A percentile compares a stretch with the other conserved stretches of the same genome.
Evolutionary conservation across 139 green algal species (phyloP).

Genomic region (Volvox africanus): DNA sequence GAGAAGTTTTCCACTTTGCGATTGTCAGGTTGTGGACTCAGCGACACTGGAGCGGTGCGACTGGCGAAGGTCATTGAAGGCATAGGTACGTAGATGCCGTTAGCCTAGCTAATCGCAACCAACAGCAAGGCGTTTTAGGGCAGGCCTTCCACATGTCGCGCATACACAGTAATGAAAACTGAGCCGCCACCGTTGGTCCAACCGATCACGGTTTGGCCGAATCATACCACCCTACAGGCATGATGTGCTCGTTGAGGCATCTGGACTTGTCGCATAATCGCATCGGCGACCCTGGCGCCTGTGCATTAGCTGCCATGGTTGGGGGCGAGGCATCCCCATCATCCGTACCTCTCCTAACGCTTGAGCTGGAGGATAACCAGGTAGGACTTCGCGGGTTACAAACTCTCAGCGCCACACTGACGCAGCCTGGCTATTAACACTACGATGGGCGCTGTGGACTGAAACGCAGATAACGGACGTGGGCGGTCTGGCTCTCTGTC

Average conservation of each 20-base stretch:
- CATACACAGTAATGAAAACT: too few species aligned
- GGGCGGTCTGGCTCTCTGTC: constrained; percentile 58
- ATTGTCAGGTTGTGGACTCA: constrained; percentile 53
- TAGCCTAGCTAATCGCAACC: too few species aligned
- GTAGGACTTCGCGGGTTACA: constrained; percentile 42
- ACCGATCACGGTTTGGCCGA: too few species aligned
- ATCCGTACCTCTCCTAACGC: constrained; percentile 49
- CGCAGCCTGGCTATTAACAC: too few species aligned
- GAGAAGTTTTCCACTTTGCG: constrained; percentile 54
- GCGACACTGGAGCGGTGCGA: constrained; percentile 34
- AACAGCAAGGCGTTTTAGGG: too few species aligned
- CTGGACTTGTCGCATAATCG: constrained; percentile 71
- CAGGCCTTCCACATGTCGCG: too few species aligned
- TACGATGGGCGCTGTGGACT: neutral
- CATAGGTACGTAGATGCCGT: constrained; percentile 51
- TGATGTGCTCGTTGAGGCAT: constrained; percentile 59
- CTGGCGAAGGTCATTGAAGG: constrained; percentile 62
- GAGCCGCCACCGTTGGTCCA: too few species aligned
- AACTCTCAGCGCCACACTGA: too few species aligned
- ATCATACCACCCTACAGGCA: constrained; percentile 44
- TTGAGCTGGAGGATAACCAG: constrained; percentile 73
- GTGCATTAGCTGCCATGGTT: constrained; percentile 61
- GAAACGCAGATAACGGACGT: constrained; percentile 59
- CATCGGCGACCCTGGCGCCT: constrained; percentile 61
- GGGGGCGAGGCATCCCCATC: constrained; percentile 41